Base-by-base conservation (phyloP, 805 yeast species). In the Metschnikowia henanensis region DNA sequence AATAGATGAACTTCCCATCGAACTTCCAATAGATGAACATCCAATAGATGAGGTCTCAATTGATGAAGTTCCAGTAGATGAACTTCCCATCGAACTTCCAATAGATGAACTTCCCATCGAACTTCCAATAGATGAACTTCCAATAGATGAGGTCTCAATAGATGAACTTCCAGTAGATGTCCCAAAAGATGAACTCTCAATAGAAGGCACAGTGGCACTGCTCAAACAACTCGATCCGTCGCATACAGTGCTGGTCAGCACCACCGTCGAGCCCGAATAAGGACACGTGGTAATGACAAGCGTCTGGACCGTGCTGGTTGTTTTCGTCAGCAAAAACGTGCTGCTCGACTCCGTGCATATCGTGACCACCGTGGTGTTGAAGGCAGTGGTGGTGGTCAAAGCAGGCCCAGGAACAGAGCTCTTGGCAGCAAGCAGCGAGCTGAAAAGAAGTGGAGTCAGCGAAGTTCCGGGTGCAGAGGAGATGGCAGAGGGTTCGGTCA, bases 281-380 rank as follows among this genome's bases (percentile, higher is more conserved):
- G 43, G 37, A 22, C 43, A 40, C 29, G 43, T 29, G 15, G 43
- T 34, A n/a, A 40, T 30, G 33, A 34, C 38, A 8, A 28, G 19
- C 10, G 43, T 34, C 19, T 40, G 30, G 23, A 22, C 18, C 18
- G 18, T 20, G 13, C 20, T 15, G 15, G 43, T 34, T n/a, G 38
- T 33, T 8, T 28, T 15, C 3, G 43, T 34, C 35, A 32, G 15
- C 35, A 34, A 13, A 13, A 16, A 34, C 7, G 43, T 40, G 30
- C 25, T 28, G 22, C 17, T 31, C 6, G 38, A 35, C 5, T 18
- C 28, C 4, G 43, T 40, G 43, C 43, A 40, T 4, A 33, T 40
- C 20, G 43, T 40, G 20, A 34, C 39, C 15, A 15, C 9, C 13
- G 35, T 31, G 1, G 41, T 22, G 29, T 13, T 15, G 18, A 22